Conservation (phyloP, 768 basidiomycete species). For the Pleurotus ostreatus region DNA sequence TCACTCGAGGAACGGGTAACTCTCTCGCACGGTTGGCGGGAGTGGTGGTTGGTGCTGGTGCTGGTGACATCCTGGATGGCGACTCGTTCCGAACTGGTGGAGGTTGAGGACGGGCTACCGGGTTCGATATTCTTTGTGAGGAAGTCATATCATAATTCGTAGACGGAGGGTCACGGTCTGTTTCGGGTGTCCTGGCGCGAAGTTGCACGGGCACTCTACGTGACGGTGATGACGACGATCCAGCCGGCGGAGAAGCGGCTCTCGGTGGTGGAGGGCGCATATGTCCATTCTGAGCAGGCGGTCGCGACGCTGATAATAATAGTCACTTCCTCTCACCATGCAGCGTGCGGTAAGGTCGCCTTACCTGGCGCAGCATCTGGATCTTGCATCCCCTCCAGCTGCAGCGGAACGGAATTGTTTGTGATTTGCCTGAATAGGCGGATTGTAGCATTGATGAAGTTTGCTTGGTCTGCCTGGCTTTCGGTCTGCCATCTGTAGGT, state of each 20-base stretch:
- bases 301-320: constrained; percentile 12
- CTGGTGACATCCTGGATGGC: constrained; percentile 25
- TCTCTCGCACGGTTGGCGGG: constrained; percentile 17
- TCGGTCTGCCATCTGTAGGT: constrained; percentile 92
- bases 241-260: neutral
- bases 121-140: constrained; percentile 18
- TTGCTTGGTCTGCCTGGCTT: constrained; percentile 60
- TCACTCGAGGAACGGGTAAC: constrained; percentile 9
- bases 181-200: constrained; percentile 16
- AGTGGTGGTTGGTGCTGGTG: constrained; percentile 27
- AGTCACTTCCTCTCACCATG: neutral
- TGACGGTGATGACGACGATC: constrained; percentile 5
- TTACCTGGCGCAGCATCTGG: constrained; percentile 30
- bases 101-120: constrained; percentile 16
- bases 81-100: constrained; percentile 18
- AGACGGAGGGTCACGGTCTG: neutral
- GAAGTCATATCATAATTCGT: constrained; percentile 7
- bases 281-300: constrained; percentile 18
- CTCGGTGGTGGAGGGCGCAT: constrained; percentile 16
- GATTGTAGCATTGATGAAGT: constrained; percentile 66
- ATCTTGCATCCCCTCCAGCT: constrained; percentile 56
- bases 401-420: constrained; percentile 39
- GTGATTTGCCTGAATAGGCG: constrained; percentile 53
- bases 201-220: constrained; percentile 15
- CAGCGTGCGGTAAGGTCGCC: constrained; percentile 9